Evolutionary conservation across 2,329 filamentous ascomycete genomes (phyloP).

Genomic region (Clonostachys rhizophaga): DNA sequence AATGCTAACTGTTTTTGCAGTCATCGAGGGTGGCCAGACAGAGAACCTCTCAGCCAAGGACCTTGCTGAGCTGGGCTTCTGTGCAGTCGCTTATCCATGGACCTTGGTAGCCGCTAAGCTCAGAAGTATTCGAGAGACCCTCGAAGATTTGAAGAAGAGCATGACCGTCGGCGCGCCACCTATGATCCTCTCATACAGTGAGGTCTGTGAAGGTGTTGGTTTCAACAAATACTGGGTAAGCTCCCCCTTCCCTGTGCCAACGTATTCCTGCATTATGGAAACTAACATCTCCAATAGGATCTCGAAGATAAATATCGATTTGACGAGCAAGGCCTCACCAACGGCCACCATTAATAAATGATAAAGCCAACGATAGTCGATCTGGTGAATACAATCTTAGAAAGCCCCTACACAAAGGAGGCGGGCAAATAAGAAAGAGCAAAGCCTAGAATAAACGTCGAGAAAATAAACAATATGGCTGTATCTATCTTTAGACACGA

Average conservation of each 20-base stretch:
- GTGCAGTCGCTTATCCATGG: slow-evolving; percentile 36
- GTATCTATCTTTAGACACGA: too few relatives aligned
- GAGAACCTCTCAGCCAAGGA: slow-evolving; percentile 25
- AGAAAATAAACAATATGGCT: too few relatives aligned
- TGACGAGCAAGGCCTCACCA: not conserved
- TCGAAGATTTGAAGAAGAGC: slow-evolving; percentile 32
- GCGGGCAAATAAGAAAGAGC: too few relatives aligned
- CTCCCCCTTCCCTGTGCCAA: too few relatives aligned
- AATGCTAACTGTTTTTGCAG: not conserved
- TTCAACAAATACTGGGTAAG: slow-evolving; percentile 31
- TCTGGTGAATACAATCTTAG: too few relatives aligned
- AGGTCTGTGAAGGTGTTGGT: slow-evolving; percentile 38
- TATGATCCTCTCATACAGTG: slow-evolving; percentile 32
- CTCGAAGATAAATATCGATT: not conserved
- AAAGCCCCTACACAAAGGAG: too few relatives aligned
- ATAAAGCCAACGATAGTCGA: too few relatives aligned
- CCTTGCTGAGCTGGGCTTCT: slow-evolving; percentile 27
- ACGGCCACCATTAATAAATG: not conserved
- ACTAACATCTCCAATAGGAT: not conserved
- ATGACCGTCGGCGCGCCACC: slow-evolving; percentile 33
- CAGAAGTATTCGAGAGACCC: slow-evolving; percentile 27
- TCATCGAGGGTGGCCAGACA: slow-evolving; percentile 25
- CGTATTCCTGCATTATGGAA: not conserved
- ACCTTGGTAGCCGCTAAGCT: slow-evolving; percentile 36
- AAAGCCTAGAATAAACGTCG: too few relatives aligned